These are phyloP conservation scores for Teratosphaeria viscida DNA, from an alignment of 2,329 filamentous ascomycete genomes.

Conservation along the genomic window DNA sequence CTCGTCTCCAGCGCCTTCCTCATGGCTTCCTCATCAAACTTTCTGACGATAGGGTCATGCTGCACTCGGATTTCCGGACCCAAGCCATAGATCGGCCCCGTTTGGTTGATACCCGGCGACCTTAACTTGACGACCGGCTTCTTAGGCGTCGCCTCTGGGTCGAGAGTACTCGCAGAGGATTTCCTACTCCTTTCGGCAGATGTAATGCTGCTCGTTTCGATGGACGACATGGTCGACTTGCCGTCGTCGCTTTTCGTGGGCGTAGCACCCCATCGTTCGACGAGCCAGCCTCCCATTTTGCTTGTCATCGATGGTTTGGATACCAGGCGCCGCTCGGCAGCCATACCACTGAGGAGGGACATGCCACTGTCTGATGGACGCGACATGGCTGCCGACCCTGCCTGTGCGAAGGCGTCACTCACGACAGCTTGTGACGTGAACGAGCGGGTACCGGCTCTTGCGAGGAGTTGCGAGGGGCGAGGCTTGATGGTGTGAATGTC, in stretches of 20 bases:
- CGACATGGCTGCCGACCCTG: conserved; percentile 28
- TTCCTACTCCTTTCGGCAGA: neutral
- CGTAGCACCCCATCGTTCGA: conserved; percentile 51
- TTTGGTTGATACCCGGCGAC: conserved; percentile 66
- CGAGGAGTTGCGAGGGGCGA: conserved; percentile 64
- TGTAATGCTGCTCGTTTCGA: conserved; percentile 2
- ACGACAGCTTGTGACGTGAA: conserved; percentile 39
- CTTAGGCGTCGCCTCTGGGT: conserved; percentile 24
- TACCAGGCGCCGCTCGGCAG: conserved; percentile 14
- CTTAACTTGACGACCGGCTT: conserved; percentile 34
- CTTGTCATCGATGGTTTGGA: conserved; percentile 31
- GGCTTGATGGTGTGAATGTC: conserved; percentile 70
- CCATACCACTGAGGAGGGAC: conserved; percentile 24
- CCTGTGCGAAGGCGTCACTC: conserved; percentile 24
- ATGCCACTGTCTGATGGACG: conserved; percentile 17
- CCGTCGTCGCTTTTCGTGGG: conserved; percentile 24
- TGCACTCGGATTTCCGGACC: conserved; percentile 46
- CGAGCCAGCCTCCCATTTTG: conserved; percentile 55
- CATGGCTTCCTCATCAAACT: conserved; percentile 50
- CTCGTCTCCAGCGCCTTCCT: conserved; percentile 20
- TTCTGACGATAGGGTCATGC: conserved; percentile 42
- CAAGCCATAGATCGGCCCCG: conserved; percentile 63
- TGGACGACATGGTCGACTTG: conserved; percentile 12
- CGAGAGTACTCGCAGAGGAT: neutral
- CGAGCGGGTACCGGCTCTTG: conserved; percentile 39